Evolutionary conservation across 2,329 filamentous ascomycete species (phyloP).

Genomic region (Coniochaeta sp.): DNA sequence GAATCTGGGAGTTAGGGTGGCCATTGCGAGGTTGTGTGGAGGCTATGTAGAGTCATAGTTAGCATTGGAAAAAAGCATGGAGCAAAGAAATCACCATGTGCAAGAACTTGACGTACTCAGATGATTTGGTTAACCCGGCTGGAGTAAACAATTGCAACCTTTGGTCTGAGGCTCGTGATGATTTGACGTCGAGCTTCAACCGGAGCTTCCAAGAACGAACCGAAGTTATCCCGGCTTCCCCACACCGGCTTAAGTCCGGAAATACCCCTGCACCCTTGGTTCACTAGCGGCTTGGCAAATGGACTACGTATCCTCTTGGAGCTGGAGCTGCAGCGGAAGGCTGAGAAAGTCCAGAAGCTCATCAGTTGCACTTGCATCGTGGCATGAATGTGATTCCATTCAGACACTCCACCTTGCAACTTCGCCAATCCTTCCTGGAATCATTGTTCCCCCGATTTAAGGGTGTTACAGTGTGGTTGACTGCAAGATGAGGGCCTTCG

Average conservation of each 20-base stretch:
- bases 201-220: neutral
- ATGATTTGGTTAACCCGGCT: neutral
- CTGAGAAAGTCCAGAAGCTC: conserved; percentile 19
- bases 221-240: neutral
- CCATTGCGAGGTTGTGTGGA: conserved; percentile 38
- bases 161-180: neutral
- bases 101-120: neutral
- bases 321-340: conserved; percentile 14
- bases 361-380: conserved; percentile 10
- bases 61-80: neutral
- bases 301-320: conserved; percentile 24
- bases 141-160: neutral
- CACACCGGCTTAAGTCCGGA: neutral
- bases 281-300: conserved; percentile 20
- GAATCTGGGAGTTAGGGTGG: conserved; percentile 62
- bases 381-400: conserved; percentile 3
- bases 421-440: conserved; percentile 1
- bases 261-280: neutral
- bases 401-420: conserved; percentile 3
- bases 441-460: conserved; percentile 1
- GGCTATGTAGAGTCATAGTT: neutral
- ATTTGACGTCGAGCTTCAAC: neutral
- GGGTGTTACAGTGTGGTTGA: neutral
- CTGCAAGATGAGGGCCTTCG: conserved; percentile 60
- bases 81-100: neutral